Percentiles rank a stretch among this genome's conserved stretches.
phyloP scores from a whole-genome alignment of 768 basidiomycete genomes.

The Cyclocybe aegerita region DNA sequence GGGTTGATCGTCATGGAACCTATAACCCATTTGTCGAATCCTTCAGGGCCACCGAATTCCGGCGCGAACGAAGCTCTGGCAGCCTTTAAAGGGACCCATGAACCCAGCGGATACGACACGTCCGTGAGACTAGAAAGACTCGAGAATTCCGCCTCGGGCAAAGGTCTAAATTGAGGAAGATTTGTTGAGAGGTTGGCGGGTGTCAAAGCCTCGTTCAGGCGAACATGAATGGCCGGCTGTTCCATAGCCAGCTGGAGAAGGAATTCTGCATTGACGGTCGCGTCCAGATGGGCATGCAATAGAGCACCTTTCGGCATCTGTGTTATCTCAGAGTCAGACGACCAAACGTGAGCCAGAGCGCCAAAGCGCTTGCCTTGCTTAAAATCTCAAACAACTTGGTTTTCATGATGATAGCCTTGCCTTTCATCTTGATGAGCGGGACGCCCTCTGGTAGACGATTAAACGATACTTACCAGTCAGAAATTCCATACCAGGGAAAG shows the following conservation, averaged over 20 bases:
- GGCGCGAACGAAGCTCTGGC: constrained; percentile 55
- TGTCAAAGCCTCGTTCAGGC: constrained; percentile 39
- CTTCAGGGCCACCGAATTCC: constrained; percentile 56
- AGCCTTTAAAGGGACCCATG: constrained; percentile 55
- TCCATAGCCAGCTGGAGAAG: constrained; percentile 55
- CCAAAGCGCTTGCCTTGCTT: constrained; percentile 42
- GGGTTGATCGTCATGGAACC: constrained; percentile 66
- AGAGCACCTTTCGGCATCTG: constrained; percentile 84
- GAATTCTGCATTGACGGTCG: constrained; percentile 56
- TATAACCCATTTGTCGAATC: constrained; percentile 69
- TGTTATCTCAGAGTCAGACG: background rate
- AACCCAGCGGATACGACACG: constrained; percentile 37
- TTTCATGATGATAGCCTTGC: constrained; percentile 54
- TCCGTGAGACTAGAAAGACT: constrained; percentile 36
- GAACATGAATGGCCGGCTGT: constrained; percentile 62
- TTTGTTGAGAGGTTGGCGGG: constrained; percentile 37
- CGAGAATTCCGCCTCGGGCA: constrained; percentile 37
- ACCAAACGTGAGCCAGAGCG: background rate
- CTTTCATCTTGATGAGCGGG: constrained; percentile 25
- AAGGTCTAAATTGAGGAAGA: constrained; percentile 53
- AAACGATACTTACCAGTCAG: constrained; percentile 49
- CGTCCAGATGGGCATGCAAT: constrained; percentile 75
- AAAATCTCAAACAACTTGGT: constrained; percentile 64
- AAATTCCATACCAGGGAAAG: constrained; percentile 81
- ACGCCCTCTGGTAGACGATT: background rate